A percentile compares a stretch with the other conserved stretches of the same genome.
Conservation (phyloP, 2,329 filamentous ascomycete species). For the Ascocoryne sarcoides region DNA sequence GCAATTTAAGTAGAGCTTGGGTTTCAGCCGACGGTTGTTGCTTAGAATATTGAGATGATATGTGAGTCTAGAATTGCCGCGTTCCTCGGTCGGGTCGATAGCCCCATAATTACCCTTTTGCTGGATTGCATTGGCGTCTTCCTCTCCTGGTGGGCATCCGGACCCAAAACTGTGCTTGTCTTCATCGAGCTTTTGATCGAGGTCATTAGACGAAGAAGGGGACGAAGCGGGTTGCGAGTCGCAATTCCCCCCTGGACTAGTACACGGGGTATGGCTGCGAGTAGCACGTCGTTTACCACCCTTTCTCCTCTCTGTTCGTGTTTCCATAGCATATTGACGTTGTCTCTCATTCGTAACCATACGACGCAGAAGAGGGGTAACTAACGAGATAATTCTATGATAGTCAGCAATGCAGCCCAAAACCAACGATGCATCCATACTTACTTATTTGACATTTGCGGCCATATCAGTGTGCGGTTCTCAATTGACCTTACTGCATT, state of each 20-base stretch:
- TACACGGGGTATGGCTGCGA: not conserved
- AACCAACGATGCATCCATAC: no score
- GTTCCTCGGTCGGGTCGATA: not conserved
- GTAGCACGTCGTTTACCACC: not conserved
- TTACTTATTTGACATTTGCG: slow-evolving; percentile 24
- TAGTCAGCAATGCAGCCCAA: no score
- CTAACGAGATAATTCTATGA: slow-evolving; percentile 19
- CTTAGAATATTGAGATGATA: slow-evolving; percentile 24
- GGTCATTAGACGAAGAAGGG: not conserved
- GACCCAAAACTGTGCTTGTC: no score
- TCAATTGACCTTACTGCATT: slow-evolving; percentile 9
- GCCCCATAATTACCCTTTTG: not conserved
- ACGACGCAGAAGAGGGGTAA: slow-evolving; percentile 26
- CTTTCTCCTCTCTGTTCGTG: slow-evolving; percentile 13
- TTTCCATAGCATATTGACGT: slow-evolving; percentile 22
- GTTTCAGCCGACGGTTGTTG: slow-evolving; percentile 14
- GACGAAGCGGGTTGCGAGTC: not conserved
- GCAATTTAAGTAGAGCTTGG: slow-evolving; percentile 14
- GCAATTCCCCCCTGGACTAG: not conserved
- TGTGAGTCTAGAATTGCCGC: slow-evolving; percentile 1
- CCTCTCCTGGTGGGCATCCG: no score
- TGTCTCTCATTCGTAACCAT: slow-evolving; percentile 30
- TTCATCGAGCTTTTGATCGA: not conserved
- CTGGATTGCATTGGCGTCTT: not conserved
- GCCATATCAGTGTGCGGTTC: slow-evolving; percentile 23